phyloP scores from a whole-genome alignment of 192 early-diverging fungal species.

The Backusella westeae region DNA sequence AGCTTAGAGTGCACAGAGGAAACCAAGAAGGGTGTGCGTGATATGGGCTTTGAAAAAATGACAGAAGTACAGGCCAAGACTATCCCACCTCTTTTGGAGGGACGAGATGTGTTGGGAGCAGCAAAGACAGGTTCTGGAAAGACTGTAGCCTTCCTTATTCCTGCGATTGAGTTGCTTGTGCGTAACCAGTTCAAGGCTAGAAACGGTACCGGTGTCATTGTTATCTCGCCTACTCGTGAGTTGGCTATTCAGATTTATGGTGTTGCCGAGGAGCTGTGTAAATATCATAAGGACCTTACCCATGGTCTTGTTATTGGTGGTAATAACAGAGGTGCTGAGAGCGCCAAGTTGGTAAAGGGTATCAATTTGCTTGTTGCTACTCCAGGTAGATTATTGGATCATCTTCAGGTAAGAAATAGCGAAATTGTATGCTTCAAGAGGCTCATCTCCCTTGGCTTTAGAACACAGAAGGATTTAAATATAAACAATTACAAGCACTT shows the following conservation, averaged over 20 bases:
- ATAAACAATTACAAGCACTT: constrained; percentile 91
- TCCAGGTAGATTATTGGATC: constrained; percentile 96
- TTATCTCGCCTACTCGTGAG: constrained; percentile 98
- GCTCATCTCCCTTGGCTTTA: constrained; percentile 17
- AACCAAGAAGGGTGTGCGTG: constrained; percentile 79
- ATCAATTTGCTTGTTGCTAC: constrained; percentile 96
- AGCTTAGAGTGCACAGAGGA: constrained; percentile 77
- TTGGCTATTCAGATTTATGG: constrained; percentile 99
- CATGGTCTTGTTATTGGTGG: constrained; percentile 99
- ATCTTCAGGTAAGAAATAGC: constrained; percentile 69
- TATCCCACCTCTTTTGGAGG: constrained; percentile 93
- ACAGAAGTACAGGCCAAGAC: constrained; percentile 96
- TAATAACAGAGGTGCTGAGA: constrained; percentile 94
- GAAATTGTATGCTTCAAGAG: no score
- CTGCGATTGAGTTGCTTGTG: constrained; percentile 88
- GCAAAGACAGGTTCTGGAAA: constrained; percentile 98
- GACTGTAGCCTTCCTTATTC: constrained; percentile 96
- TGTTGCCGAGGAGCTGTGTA: constrained; percentile 92
- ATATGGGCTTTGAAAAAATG: constrained; percentile 93
- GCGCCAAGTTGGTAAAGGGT: constrained; percentile 92
- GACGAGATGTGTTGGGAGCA: constrained; percentile 95
- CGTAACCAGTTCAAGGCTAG: constrained; percentile 94
- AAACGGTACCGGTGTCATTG: constrained; percentile 91
- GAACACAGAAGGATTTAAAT: constrained; percentile 95
- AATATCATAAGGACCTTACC: constrained; percentile 89